A percentile compares a stretch with the other conserved stretches of the same genome.
phyloP scores from a whole-genome alignment of 179 eudicot species.

The Silene vulgaris region DNA sequence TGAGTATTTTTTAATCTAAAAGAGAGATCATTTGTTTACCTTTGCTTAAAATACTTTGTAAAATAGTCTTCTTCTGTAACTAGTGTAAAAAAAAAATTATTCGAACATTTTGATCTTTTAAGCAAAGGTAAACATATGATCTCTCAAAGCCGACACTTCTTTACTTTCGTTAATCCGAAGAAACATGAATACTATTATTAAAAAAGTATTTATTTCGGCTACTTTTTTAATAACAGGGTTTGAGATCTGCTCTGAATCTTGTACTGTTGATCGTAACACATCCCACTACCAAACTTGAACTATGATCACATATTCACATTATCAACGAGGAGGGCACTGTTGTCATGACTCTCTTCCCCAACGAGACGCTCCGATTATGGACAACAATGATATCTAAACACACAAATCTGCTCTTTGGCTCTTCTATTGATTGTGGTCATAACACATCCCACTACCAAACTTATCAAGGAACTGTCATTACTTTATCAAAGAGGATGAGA shows the following conservation, averaged over 20 bases:
- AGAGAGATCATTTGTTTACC: too few species aligned
- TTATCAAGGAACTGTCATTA: neutral
- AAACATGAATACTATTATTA: too few species aligned
- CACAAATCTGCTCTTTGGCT: neutral
- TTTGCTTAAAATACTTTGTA: too few species aligned
- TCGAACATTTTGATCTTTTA: too few species aligned
- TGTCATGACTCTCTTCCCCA: neutral
- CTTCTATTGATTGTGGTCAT: neutral
- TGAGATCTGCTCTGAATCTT: neutral
- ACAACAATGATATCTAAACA: neutral
- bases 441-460: neutral
- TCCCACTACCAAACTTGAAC: neutral
- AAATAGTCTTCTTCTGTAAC: too few species aligned
- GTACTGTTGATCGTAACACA: neutral
- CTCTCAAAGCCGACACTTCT: too few species aligned
- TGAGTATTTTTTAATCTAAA: too few species aligned
- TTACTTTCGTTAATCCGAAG: neutral
- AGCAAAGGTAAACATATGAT: too few species aligned
- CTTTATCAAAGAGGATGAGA: constrained; percentile 4
- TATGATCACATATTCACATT: neutral
- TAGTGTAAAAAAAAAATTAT: too few species aligned
- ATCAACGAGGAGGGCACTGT: neutral
- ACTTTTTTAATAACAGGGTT: too few species aligned
- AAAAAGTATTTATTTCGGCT: too few species aligned
- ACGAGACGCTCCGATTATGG: neutral